A percentile compares a stretch with the other conserved stretches of the same genome.
Evolutionary conservation across 2,329 filamentous ascomycete species (phyloP).

Genomic region (Trichoderma endophyticum): DNA sequence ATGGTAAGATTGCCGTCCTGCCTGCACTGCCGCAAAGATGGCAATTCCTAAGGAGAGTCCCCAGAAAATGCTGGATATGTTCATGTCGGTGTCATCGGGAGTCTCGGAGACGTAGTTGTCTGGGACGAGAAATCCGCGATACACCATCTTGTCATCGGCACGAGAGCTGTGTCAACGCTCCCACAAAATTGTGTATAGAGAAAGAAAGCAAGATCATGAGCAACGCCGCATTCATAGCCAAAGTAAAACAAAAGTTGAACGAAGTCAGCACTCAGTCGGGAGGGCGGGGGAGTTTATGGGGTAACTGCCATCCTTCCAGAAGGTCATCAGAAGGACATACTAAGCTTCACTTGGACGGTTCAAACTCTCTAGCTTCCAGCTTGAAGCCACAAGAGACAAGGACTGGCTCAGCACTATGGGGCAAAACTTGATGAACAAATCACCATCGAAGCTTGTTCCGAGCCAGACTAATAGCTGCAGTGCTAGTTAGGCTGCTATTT

Average conservation of each 20-base stretch:
- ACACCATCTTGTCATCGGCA: neutral
- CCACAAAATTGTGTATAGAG: neutral
- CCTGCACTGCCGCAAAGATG: neutral
- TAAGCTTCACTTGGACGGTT: neutral
- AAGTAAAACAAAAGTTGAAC: neutral
- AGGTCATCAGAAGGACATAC: neutral
- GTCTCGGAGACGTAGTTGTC: neutral
- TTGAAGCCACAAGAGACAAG: neutral
- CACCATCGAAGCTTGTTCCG: neutral
- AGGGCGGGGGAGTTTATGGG: neutral
- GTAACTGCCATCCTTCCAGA: neutral
- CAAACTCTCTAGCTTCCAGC: neutral
- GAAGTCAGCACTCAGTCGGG: neutral
- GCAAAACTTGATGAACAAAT: neutral
- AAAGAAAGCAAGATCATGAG: neutral
- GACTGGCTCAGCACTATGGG: neutral
- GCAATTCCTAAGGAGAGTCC: neutral
- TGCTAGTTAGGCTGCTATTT: neutral
- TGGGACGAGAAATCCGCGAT: neutral
- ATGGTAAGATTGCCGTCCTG: neutral
- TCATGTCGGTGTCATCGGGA: neutral
- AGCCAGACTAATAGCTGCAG: neutral
- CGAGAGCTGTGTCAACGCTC: neutral
- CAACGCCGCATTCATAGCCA: neutral
- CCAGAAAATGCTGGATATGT: neutral